These are phyloP conservation scores for Diplodia scrobiculata DNA, from an alignment of 2,329 filamentous ascomycete species.

Conservation along the genomic window DNA sequence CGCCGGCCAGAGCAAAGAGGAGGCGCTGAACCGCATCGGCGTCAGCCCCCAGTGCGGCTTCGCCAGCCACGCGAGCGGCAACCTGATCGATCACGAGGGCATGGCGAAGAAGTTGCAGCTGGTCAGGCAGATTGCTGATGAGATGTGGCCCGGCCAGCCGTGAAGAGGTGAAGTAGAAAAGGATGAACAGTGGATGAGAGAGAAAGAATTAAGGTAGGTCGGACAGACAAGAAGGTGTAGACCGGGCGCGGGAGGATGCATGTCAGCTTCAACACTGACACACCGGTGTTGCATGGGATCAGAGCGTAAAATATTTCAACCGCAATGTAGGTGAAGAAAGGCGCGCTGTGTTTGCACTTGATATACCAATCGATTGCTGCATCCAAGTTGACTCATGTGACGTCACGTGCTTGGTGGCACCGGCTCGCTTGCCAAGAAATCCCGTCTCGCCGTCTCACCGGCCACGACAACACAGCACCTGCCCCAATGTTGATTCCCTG, in stretches of 20 bases:
- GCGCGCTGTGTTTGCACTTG: background rate
- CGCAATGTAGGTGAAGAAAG: slow-evolving; percentile 6
- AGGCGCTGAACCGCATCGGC: slow-evolving; percentile 65
- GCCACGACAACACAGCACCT: background rate
- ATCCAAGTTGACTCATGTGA: background rate
- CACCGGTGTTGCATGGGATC: slow-evolving; percentile 2
- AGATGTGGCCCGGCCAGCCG: slow-evolving; percentile 64
- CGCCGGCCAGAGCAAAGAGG: slow-evolving; percentile 61
- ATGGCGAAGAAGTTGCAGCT: slow-evolving; percentile 71
- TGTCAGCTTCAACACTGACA: slow-evolving; percentile 25
- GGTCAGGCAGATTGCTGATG: slow-evolving; percentile 70
- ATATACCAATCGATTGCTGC: slow-evolving; percentile 1
- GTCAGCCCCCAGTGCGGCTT: slow-evolving; percentile 40
- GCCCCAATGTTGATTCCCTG: background rate
- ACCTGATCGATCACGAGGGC: slow-evolving; percentile 65
- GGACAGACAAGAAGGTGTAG: background rate
- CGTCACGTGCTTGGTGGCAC: slow-evolving; percentile 2
- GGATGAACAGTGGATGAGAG: background rate
- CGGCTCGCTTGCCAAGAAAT: background rate
- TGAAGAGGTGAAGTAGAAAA: slow-evolving; percentile 33
- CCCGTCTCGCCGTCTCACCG: background rate
- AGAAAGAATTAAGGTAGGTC: background rate
- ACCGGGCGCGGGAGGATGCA: slow-evolving; percentile 2
- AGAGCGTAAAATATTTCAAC: slow-evolving; percentile 4
- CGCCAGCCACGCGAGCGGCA: slow-evolving; percentile 71